Base-by-base conservation (phyloP, 441 rosid genomes). In the Viola pubescens region DNA sequence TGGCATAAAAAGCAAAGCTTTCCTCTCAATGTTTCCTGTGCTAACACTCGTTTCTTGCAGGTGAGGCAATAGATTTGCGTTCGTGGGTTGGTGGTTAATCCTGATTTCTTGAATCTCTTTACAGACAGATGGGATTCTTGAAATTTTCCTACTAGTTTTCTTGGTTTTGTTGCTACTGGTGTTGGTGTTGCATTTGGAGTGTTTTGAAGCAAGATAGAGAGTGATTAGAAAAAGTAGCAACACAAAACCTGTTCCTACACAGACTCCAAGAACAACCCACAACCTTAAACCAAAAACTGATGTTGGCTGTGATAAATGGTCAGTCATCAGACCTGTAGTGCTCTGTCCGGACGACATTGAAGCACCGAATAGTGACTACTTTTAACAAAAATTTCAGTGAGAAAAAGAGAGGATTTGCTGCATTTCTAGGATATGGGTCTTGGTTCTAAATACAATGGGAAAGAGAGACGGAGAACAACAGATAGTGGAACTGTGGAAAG, bases 201-300 rank as follows among this genome's bases (percentile, higher is more conserved):
- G 75, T 64, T 76, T 82, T 37, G 86, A 79, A 43, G 91, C 85
- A 71, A 91, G 79, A 85, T 88, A 91, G 59, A 91, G 85, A 58
- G 95, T 85, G 38, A 88, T 77, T 16, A 91, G 74, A 74, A 87
- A 85, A 55, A 91, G 96, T 58, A 87, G 62, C 26, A 88, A 69
- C 37, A 91, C 94, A 34, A 88, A 79, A 37, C 82, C 79, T 9
- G 89, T 83, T 8, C 96, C 98, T 9, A 87, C 85, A 56, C 86
- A 81, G 34, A 91, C 79, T 46, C 96, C 95, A 60, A 91, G 87
- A 9, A 91, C 87, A 1, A 88, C 84, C 96, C 98, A 87, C 52
- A 87, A 61, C 56, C 85, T 81, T 47, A 87, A 72, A 51, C 85
- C 87, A 47, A 91, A 86, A 55, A 91, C 79, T 46, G 87, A 87